Base-by-base conservation (phyloP, 768 basidiomycete species). In the Rossbeevera mucosa region DNA sequence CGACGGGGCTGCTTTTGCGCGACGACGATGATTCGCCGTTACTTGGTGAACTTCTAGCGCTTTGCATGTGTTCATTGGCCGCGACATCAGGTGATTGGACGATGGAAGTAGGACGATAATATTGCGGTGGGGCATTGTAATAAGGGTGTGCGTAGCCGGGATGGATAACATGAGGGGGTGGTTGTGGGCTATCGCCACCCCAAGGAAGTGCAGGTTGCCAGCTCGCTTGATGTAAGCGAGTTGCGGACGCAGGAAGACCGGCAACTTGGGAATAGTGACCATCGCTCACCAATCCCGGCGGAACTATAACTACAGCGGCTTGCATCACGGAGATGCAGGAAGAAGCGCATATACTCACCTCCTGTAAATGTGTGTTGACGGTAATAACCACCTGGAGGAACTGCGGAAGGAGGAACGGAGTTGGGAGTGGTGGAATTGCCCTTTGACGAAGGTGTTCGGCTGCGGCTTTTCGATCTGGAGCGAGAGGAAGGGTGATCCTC, bases 301-400 rank as follows among this genome's bases (percentile, higher is more conserved):
- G 71, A 38, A 77, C 62, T 58, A 79, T 74, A 5, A 73, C 78
- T 78, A 13, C 2, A 29, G 12, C 53, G 21, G 56, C 29, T 55
- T 47, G 29, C 43, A 47, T 56, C 43, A 62, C 30, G 4, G 9
- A 36, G 30, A 12, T 29, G 4, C 13, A 22, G 3, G 7, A 43
- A 4, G 48, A 47, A 44, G 51, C 14, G 36, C 49, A 62, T 43
- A 47, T n/a, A 57, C 67, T 44, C 54, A 69, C 67, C 61, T 74
- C 81, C 72, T 46, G 73, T 62, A 18, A 71, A 76, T 47, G 82
- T 83, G 56, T 86, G 85, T 61, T 78, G 79, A 30, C 83, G 79
- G 63, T 87, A 87, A 65, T 87, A 85, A n/a, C 69, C 67, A 1
- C 64, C 58, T 9, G 70, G 70, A 44, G 61, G 67, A 38, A 65